phyloP scores from a whole-genome alignment of 345 rosid species.

The Pistacia integerrima region DNA sequence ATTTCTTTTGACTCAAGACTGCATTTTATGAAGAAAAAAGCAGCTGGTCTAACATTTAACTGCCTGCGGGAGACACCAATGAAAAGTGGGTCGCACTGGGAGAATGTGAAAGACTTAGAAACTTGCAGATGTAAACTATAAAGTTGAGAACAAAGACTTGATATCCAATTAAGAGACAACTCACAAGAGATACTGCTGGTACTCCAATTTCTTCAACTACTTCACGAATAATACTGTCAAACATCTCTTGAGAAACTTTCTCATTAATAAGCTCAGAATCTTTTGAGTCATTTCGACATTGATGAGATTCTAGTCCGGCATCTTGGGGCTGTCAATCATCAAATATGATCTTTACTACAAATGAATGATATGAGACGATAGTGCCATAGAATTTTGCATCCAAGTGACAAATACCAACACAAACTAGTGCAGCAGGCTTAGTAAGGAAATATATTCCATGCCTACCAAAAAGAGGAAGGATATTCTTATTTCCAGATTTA shows the following conservation, averaged over 20 bases:
- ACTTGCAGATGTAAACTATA: neutral
- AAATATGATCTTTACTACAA: neutral
- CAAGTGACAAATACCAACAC: neutral
- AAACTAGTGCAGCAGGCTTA: constrained; percentile 7
- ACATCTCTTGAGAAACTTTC: constrained; percentile 72
- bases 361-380: neutral
- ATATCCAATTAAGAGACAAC: constrained; percentile 19
- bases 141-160: constrained; percentile 10
- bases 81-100: constrained; percentile 64
- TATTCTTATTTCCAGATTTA: neutral
- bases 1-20: constrained; percentile 69
- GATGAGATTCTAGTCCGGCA: constrained; percentile 52
- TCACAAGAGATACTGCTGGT: constrained; percentile 71
- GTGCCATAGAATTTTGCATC: neutral
- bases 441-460: neutral
- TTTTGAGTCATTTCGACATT: constrained; percentile 22
- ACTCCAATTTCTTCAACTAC: constrained; percentile 94
- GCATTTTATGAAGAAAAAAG: constrained; percentile 82
- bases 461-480: constrained; percentile 7
- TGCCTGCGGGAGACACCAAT: constrained; percentile 77
- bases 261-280: constrained; percentile 41
- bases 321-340: constrained; percentile 60
- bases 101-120: constrained; percentile 14
- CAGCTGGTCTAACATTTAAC: constrained; percentile 80
- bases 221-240: constrained; percentile 76